phyloP scores from a whole-genome alignment of 108 stramenopile species.

The Cyclotella cryptica region DNA sequence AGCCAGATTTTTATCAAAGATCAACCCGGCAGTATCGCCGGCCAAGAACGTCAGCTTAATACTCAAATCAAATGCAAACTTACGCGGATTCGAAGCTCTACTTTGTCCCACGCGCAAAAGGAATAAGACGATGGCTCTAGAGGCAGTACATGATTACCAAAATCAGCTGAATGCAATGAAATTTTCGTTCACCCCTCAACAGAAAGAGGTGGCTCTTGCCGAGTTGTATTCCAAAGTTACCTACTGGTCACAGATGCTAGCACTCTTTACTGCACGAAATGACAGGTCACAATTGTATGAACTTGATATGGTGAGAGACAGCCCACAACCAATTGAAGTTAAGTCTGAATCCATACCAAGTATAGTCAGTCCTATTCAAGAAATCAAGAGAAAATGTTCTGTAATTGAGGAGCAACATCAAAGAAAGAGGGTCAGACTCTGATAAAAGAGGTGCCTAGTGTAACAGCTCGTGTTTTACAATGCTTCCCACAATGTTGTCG shows the following conservation, averaged over 20 bases:
- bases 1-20: conserved; percentile 3
- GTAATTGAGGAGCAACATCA: no score
- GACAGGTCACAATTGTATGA: not conserved
- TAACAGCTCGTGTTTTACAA: no score
- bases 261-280: not conserved
- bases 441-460: no score
- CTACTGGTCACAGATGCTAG: conserved; percentile 1
- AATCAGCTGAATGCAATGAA: not conserved
- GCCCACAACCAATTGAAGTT: no score
- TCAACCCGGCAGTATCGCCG: not conserved
- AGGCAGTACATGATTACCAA: conserved; percentile 5
- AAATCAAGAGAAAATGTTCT: no score
- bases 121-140: not conserved
- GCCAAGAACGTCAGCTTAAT: conserved; percentile 1
- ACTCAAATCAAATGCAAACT: not conserved
- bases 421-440: no score
- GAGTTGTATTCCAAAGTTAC: not conserved
- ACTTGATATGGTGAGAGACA: no score
- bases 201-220: conserved; percentile 4
- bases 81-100: conserved; percentile 2
- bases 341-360: no score
- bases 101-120: conserved; percentile 4
- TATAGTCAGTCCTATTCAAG: no score
- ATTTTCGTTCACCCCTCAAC: not conserved
- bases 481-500: no score